Conservation (phyloP, 768 basidiomycete genomes). For the Boletus huronensis region DNA sequence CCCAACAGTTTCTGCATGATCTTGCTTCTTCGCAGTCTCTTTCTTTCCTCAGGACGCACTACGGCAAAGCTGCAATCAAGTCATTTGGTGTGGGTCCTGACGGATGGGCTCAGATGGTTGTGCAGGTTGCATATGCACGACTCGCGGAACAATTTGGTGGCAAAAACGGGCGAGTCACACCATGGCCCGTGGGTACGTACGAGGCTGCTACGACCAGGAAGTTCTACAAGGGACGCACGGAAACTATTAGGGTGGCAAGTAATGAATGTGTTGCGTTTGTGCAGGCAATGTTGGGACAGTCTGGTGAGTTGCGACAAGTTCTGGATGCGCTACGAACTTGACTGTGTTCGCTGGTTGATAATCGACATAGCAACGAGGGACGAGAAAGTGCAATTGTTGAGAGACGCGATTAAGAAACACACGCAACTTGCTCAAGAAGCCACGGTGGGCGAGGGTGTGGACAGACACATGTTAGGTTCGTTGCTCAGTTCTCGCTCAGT, state of each 20-base stretch:
- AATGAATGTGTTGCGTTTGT: conserved; percentile 76
- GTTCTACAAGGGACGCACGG: conserved; percentile 88
- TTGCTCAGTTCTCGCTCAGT: neutral
- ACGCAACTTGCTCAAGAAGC: conserved; percentile 61
- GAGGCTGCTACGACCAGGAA: conserved; percentile 90
- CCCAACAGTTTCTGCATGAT: conserved; percentile 51
- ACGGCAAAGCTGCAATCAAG: conserved; percentile 88
- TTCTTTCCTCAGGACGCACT: conserved; percentile 59
- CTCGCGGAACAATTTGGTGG: conserved; percentile 41
- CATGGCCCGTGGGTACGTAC: conserved; percentile 77
- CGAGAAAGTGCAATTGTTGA: conserved; percentile 52
- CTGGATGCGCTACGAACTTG: neutral
- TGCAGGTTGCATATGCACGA: conserved; percentile 85
- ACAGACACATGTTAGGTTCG: conserved; percentile 83
- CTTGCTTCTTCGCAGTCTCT: conserved; percentile 65
- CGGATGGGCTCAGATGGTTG: conserved; percentile 90
- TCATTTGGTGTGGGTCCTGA: conserved; percentile 87
- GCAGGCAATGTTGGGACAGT: conserved; percentile 62
- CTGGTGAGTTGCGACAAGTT: conserved; percentile 21
- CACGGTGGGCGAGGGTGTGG: conserved; percentile 70
- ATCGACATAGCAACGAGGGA: conserved; percentile 27
- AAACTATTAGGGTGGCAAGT: conserved; percentile 85
- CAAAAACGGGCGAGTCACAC: conserved; percentile 21
- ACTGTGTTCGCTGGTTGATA: neutral
- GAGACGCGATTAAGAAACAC: conserved; percentile 61